These are phyloP conservation scores for Macrophomina phaseolina DNA, from an alignment of 2,329 filamentous ascomycete genomes.

Conservation along the genomic window DNA sequence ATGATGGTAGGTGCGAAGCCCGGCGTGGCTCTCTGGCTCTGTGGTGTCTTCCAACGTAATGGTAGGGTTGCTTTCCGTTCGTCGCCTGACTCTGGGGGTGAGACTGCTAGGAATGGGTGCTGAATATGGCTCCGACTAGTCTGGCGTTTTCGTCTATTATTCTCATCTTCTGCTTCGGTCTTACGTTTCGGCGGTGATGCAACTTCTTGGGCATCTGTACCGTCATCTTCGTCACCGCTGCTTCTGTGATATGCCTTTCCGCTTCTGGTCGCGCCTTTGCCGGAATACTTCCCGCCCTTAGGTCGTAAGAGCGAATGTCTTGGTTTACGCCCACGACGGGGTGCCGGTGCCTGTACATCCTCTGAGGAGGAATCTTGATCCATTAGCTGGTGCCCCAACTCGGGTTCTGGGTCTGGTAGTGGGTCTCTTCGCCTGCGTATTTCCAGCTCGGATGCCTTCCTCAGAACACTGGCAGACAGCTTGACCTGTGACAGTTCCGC, in stretches of 20 bases:
- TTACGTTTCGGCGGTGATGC: conserved; percentile 26
- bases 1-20: conserved; percentile 7
- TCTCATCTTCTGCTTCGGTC: conserved; percentile 21
- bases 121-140: background rate
- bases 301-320: conserved; percentile 44
- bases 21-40: conserved; percentile 14
- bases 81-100: conserved; percentile 14
- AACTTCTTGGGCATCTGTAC: conserved; percentile 25
- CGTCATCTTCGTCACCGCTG: conserved; percentile 25
- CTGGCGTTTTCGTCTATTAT: conserved; percentile 13
- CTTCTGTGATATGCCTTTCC: conserved; percentile 28
- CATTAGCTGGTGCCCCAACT: background rate
- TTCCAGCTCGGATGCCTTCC: conserved; percentile 39
- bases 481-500: conserved; percentile 37
- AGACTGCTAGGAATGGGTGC: background rate
- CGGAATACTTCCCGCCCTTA: conserved; percentile 42
- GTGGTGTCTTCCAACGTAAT: conserved; percentile 34
- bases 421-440: conserved; percentile 40
- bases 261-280: conserved; percentile 36
- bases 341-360: conserved; percentile 31
- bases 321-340: conserved; percentile 35
- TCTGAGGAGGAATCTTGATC: conserved; percentile 25
- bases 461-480: conserved; percentile 40
- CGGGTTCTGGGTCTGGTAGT: conserved; percentile 22
- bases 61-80: conserved; percentile 33